Conservation (phyloP, 257 asterid genomes). For the Osmanthus fragrans region DNA sequence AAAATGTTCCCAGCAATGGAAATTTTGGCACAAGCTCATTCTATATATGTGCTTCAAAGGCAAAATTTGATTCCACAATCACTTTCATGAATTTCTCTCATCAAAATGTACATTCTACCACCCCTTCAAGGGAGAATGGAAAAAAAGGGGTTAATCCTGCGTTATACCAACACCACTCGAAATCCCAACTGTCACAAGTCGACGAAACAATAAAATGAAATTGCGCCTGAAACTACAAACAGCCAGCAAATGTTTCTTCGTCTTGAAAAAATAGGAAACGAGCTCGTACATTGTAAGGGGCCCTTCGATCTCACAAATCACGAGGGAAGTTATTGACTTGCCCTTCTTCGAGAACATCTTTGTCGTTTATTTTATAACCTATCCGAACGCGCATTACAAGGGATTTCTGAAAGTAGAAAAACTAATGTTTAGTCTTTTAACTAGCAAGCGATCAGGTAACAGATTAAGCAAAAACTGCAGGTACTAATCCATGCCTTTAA, state of each 20-base stretch:
- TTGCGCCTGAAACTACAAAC: conserved; percentile 31
- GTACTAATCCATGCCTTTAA: neutral
- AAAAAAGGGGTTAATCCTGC: conserved; percentile 13
- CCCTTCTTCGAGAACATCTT: conserved; percentile 90
- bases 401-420: conserved; percentile 62
- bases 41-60: conserved; percentile 36
- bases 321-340: conserved; percentile 86
- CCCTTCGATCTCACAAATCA: conserved; percentile 45
- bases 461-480: conserved; percentile 13
- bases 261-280: conserved; percentile 4
- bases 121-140: conserved; percentile 28
- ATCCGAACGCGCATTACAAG: conserved; percentile 89
- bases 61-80: conserved; percentile 38
- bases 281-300: neutral
- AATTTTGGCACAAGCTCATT: conserved; percentile 7
- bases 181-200: conserved; percentile 12
- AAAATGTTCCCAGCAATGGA: conserved; percentile 21
- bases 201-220: conserved; percentile 22
- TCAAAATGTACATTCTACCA: conserved; percentile 52
- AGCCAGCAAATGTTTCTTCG: conserved; percentile 28
- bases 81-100: conserved; percentile 30
- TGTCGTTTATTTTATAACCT: conserved; percentile 63
- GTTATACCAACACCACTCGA: conserved; percentile 26
- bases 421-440: neutral
- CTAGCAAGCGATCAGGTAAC: neutral